Conservation (phyloP, 164 flowering plant genomes). For the Kalanchoe fedtschenkoi region DNA sequence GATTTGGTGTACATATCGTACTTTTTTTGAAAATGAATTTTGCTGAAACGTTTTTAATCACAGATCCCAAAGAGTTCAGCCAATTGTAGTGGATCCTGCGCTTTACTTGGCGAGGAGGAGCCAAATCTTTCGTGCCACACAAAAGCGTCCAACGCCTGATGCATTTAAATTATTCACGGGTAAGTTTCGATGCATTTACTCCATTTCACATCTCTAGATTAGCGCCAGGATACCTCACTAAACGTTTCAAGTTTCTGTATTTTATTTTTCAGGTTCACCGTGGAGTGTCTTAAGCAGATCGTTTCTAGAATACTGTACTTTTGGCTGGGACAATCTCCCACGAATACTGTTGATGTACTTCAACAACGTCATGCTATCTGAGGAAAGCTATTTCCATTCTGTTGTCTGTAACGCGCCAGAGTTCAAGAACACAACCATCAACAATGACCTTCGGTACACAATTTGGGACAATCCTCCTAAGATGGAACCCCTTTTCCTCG, state of each 20-base stretch:
- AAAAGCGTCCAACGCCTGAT: conserved; percentile 75
- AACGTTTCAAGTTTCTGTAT: not conserved
- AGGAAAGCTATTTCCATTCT: conserved; percentile 87
- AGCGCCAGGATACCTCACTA: not conserved
- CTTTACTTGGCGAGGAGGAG: conserved; percentile 64
- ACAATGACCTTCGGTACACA: conserved; percentile 69
- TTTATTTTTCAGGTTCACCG: not conserved
- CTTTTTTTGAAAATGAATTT: not conserved
- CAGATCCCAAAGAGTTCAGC: conserved; percentile 58
- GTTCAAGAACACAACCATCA: conserved; percentile 70
- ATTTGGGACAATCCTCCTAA: conserved; percentile 91
- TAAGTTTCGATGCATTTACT: conserved; percentile 9
- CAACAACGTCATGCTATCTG: conserved; percentile 56
- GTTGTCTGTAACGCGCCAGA: conserved; percentile 81
- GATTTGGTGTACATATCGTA: not conserved
- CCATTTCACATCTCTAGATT: not conserved
- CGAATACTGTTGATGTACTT: conserved; percentile 82
- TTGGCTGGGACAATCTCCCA: conserved; percentile 46
- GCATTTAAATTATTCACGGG: conserved; percentile 92
- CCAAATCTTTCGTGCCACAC: conserved; percentile 77
- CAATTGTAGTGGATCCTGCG: conserved; percentile 73
- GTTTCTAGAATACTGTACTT: not conserved
- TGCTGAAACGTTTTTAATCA: conserved; percentile 8
- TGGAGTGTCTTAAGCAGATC: conserved; percentile 4
- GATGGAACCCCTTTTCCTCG: conserved; percentile 77